Base-by-base conservation (phyloP, 73 alveolate species). In the Paramecium tetraurelia region DNA sequence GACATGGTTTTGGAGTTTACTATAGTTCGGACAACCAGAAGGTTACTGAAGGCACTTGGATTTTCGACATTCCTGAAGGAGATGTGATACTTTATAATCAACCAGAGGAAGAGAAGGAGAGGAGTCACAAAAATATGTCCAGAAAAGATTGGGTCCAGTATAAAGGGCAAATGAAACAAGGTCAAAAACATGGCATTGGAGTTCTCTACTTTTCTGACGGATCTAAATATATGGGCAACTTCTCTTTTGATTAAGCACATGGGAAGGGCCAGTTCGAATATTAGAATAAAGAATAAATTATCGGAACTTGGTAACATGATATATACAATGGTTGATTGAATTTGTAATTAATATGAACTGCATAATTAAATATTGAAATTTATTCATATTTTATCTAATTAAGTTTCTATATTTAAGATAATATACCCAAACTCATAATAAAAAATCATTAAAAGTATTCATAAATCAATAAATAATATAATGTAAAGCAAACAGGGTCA, bases 281-380 rank as follows among this genome's bases (percentile, higher is more conserved):
- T 80, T 43, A 21, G 16, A 44, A n/a, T 48, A 80, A 80, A 46
- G 44, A 80, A 80, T 20, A 5, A 12, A 10, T 18, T 20, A 35
- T 24, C 4, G 90, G 90, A n/a, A 46, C 43, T 40, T 80, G 90
- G 90, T 11, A 80, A 5, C 57, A 80, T 80, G 90, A 80, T 29
- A 5, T 63, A 33, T 63, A 4, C 29, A 20, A 22, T 27, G 29
- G 50, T 63, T 63, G 84, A 63, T 40, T 40, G 48, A 40, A 40
- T 40, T 40, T 40, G 12, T 40, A 8, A 40, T 40, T 40, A 12
- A 18, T 53, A 53, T 53, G 69, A 53, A 53, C 69, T 53, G 2
- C 29, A 53, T 53, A 18, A 53, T 53, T 12, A 53, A 53, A 53
- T 53, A 53, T 53, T 20, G 14, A 53, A 20, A 53, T n/a, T 18